phyloP scores from a whole-genome alignment of 1,284 basidiomycete genomes.

The Phlebopus sp. region DNA sequence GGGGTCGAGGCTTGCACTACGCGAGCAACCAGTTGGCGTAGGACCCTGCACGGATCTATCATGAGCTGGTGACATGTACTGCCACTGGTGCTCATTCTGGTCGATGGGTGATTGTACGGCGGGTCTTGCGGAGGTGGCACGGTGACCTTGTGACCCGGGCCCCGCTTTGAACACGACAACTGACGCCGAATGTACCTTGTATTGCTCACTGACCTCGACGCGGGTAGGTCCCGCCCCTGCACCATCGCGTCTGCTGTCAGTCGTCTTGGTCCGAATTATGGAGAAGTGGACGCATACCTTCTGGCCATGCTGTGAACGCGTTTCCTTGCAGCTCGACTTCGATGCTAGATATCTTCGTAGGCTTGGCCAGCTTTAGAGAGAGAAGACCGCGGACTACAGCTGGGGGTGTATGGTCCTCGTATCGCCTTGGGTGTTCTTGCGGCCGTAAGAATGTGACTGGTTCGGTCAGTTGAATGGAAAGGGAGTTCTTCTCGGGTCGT shows the following conservation, averaged over 20 bases:
- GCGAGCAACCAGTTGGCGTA: background rate
- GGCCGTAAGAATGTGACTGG: slow-evolving; percentile 75
- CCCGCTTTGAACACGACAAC: slow-evolving; percentile 73
- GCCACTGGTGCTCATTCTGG: background rate
- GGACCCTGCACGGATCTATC: background rate
- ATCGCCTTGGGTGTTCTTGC: slow-evolving; percentile 44
- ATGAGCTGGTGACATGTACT: background rate
- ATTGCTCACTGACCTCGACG: slow-evolving; percentile 80
- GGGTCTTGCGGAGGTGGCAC: slow-evolving; percentile 10
- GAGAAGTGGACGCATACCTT: slow-evolving; percentile 53
- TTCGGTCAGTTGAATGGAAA: slow-evolving; percentile 75
- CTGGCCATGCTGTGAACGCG: slow-evolving; percentile 70
- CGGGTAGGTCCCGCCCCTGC: slow-evolving; percentile 77
- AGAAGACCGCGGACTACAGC: slow-evolving; percentile 88
- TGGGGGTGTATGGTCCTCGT: slow-evolving; percentile 53
- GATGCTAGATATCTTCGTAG: slow-evolving; percentile 86
- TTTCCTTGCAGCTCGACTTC: slow-evolving; percentile 77
- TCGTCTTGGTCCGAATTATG: background rate
- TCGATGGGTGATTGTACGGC: slow-evolving; percentile 11
- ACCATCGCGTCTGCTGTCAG: slow-evolving; percentile 11
- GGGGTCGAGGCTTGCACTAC: slow-evolving; percentile 18
- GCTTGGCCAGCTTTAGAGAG: slow-evolving; percentile 76
- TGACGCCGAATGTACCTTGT: slow-evolving; percentile 71
- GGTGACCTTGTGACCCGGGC: slow-evolving; percentile 12
- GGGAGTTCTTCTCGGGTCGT: slow-evolving; percentile 32